Evolutionary conservation across 257 asterid genomes (phyloP).

Genomic region (Solanum chiquidenum): DNA sequence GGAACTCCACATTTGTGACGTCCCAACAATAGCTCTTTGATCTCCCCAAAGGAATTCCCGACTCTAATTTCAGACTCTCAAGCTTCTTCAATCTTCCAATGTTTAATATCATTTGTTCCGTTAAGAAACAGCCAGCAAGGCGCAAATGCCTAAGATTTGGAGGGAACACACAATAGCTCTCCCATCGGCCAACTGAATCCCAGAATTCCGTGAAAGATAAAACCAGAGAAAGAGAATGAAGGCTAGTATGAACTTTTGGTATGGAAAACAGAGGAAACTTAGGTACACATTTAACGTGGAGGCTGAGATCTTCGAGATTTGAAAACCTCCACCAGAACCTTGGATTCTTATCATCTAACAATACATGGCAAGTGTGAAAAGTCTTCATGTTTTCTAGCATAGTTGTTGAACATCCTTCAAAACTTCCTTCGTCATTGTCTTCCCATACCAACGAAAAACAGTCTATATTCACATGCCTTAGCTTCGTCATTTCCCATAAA

Average conservation of each 20-base stretch:
- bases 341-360: not conserved
- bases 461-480: not conserved
- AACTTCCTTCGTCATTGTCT: not conserved
- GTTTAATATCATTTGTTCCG: not conserved
- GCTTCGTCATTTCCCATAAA: not conserved
- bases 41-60: not conserved
- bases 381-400: not conserved
- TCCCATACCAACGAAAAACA: not conserved
- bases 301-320: not conserved
- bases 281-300: fast-evolving
- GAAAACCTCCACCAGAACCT: not conserved
- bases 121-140: not conserved
- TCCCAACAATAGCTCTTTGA: not conserved
- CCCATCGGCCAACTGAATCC: not conserved
- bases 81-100: not conserved
- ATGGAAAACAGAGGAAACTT: not conserved
- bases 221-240: not conserved
- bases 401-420: not conserved
- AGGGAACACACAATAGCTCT: too few relatives aligned
- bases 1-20: not conserved
- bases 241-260: not conserved
- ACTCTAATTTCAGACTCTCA: not conserved
- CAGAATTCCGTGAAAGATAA: too few relatives aligned
- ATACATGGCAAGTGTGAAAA: fast-evolving
- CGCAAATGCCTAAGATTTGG: too few relatives aligned